Evolutionary conservation across 495 filamentous ascomycete species (phyloP).

Genomic region (Penicillium alfredii): DNA sequence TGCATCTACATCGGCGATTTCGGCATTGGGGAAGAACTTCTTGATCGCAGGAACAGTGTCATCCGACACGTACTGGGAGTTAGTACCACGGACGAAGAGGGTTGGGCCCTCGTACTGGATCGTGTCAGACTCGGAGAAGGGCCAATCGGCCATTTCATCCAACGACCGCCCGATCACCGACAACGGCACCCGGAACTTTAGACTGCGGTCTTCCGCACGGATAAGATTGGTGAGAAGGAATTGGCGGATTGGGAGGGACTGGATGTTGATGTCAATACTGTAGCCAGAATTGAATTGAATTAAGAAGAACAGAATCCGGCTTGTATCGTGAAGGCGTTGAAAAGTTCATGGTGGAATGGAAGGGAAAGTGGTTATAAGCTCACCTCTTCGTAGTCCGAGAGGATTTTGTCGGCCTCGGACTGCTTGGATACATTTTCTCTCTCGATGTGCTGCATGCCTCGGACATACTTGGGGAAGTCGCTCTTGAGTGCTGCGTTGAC

Average conservation of each 20-base stretch:
- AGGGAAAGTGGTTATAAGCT: neutral
- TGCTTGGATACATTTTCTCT: conserved; percentile 51
- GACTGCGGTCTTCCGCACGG: conserved; percentile 38
- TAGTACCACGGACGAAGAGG: conserved; percentile 77
- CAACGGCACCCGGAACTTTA: conserved; percentile 57
- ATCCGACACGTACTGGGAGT: conserved; percentile 79
- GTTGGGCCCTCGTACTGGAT: conserved; percentile 66
- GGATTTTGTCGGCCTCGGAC: conserved; percentile 73
- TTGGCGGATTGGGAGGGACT: conserved; percentile 73
- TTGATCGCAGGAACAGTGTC: conserved; percentile 84
- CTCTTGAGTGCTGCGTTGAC: conserved; percentile 66
- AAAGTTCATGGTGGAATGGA: neutral
- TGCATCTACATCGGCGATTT: conserved; percentile 72
- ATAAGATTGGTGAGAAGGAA: conserved; percentile 90
- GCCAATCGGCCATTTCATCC: conserved; percentile 72
- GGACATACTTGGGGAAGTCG: conserved; percentile 75
- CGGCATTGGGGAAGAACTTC: conserved; percentile 79
- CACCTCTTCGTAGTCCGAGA: conserved; percentile 69
- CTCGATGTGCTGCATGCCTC: conserved; percentile 80
- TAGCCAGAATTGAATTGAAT: neutral
- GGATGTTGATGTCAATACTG: conserved; percentile 6
- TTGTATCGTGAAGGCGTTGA: too few species aligned
- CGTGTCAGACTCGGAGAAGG: conserved; percentile 54
- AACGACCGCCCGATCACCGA: conserved; percentile 50
- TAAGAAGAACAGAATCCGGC: too few species aligned